Evolutionary conservation across 495 filamentous ascomycete species (phyloP), one percentile per base, ranked within the genome.

Genomic region (Penicillium waksmanii): DNA sequence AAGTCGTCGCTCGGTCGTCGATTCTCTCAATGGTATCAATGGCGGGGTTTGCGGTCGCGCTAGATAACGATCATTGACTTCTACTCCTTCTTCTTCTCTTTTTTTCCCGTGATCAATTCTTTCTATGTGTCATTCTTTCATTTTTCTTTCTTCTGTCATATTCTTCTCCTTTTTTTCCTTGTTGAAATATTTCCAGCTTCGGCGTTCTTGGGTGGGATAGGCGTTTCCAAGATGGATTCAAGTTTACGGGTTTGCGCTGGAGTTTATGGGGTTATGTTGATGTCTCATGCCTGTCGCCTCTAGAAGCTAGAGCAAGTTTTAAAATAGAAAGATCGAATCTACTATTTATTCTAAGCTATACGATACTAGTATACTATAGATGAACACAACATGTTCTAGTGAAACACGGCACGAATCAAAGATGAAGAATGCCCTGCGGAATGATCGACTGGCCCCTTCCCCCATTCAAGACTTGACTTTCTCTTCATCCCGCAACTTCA

Each of bases 1-100:
- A 77, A 76, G 56, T 55, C 58, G 33, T 66, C 69, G 8, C 17
- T 73, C 8, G 60, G 54, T 10, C 67, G 65, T 9, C 66, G 72
- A 33, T 70, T 64, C 64, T 66, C 53, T 27, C 71, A 74, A 46
- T 73, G 75, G 75, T 75, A 71, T 61, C 71, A 71, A 46, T 65
- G 69, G 62, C 66, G 64, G 40, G 61, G 64, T 5, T 34, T 73
- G 57, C 62, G 67, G 23, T 67, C 68, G 51, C 71, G 68, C 25
- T 66, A 64, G 61, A 51, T 57, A 42, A 62, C 59, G 19, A 15
- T 63, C 44, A 54, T 23, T 18, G 34, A 17, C 3, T 33, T 51
- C 21, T 50, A 34, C 42, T 35, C 56, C n/a, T 61, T 27, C 54
- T 44, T 3, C 23, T 55, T 51, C 31, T 59, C 35, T 44, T 49